Evolutionary conservation across 345 rosid genomes (phyloP), one percentile per base, ranked within the genome.

Genomic region (Gossypium herbaceum): DNA sequence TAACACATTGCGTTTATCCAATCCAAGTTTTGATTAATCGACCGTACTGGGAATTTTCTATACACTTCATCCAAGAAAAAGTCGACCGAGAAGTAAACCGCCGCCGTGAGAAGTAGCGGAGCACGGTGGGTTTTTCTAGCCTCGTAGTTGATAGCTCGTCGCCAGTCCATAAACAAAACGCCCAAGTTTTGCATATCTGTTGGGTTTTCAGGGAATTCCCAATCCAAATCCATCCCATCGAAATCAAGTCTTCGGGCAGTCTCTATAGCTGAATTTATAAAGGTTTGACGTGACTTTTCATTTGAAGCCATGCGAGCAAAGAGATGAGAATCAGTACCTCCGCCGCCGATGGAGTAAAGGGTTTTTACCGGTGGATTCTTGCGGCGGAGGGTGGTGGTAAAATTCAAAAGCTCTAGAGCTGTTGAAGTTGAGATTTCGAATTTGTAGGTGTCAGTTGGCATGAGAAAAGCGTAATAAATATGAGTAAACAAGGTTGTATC

Each of bases 191-290:
- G 34, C 91, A 86, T 86, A 44, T 87, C 85, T 67, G 66, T 66
- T 3, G 69, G 79, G 78, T 1, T 77, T 48, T 63, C 1, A 4
- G 93, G 91, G 60, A 58, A 87, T 52, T 89, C 93, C 93, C 91
- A 89, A 48, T 86, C 91, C 27, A 89, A 78, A 76, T 89, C 91
- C 59, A 87, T 78, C 73, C 93, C 93, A 61, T 86, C 88, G 47
- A 83, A 87, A 22, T 82, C 88, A 25, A 56, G 82, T 41, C 63
- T 63, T 51, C 93, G 73, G 1, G 90, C 93, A 0, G 80, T 73
- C 62, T 85, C 79, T 6, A 86, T 25, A 0, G 91, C 77, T 0
- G 93, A 87, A 5, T 73, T 20, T 74, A 87, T 81, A 73, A 89
- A 87, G 54, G 69, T 58, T 19, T 34, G 27, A 1, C 91, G 86